Conservation (phyloP, 805 yeast species). For the Wickerhamomyces bisporus region DNA sequence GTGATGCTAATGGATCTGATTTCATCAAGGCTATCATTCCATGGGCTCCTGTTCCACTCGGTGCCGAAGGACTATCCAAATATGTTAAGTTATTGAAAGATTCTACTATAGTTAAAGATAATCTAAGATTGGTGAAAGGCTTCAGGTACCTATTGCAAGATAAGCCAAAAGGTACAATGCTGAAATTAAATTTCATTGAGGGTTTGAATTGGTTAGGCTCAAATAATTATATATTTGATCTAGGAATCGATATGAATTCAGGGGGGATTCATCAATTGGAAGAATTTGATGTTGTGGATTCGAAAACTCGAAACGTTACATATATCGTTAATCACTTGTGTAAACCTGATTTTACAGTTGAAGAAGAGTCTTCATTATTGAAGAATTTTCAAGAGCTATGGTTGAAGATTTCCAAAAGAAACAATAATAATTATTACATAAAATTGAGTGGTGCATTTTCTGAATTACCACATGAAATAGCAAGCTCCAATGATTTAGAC, state of each 20-base stretch:
- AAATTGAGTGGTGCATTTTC: constrained; percentile 39
- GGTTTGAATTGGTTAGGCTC: constrained; percentile 31
- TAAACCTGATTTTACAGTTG: constrained; percentile 31
- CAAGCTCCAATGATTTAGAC: constrained; percentile 6
- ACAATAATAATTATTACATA: constrained; percentile 24
- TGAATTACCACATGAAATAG: constrained; percentile 26
- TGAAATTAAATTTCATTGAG: constrained; percentile 24
- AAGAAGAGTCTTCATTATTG: constrained; percentile 9
- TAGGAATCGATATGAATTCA: constrained; percentile 36
- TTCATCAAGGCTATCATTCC: constrained; percentile 32
- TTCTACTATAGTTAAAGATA: constrained; percentile 10
- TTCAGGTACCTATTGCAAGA: constrained; percentile 40
- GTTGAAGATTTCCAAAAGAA: constrained; percentile 10
- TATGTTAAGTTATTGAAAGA: constrained; percentile 15
- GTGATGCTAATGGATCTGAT: neutral
- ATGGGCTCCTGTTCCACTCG: constrained; percentile 40
- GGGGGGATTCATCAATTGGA: constrained; percentile 37
- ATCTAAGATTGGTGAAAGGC: constrained; percentile 28
- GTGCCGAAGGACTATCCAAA: constrained; percentile 17
- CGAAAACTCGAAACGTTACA: constrained; percentile 24
- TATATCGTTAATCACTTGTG: constrained; percentile 38
- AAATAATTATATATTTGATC: constrained; percentile 31
- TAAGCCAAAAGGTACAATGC: constrained; percentile 33
- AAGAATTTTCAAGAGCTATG: constrained; percentile 23
- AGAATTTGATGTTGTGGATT: constrained; percentile 29